Percentiles rank a stretch among this genome's conserved stretches.
Conservation (phyloP, 2,329 filamentous ascomycete genomes). For the Colletotrichum gloeosporioides region DNA sequence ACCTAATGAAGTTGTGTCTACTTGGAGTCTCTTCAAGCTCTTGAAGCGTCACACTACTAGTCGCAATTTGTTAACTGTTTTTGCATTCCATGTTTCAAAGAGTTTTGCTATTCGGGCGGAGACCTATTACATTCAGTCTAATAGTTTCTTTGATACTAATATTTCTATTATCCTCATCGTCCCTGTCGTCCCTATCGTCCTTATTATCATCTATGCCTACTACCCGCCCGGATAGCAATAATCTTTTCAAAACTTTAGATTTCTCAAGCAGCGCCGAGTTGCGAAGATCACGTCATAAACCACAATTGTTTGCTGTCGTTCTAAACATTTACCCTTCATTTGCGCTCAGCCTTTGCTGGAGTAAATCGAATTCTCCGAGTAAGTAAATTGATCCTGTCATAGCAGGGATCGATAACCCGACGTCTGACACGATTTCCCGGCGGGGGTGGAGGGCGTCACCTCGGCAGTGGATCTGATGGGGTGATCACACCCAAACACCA, state of each 20-base stretch:
- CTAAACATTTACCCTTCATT: neutral
- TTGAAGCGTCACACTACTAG: neutral
- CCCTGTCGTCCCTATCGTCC: too few relatives aligned
- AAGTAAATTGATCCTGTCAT: accelerated
- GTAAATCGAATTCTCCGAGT: neutral
- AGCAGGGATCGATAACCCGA: accelerated
- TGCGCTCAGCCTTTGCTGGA: neutral
- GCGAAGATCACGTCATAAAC: neutral
- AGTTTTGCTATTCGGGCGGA: too few relatives aligned
- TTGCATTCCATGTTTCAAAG: neutral
- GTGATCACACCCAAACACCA: neutral
- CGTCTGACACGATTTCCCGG: neutral
- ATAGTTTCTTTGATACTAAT: too few relatives aligned
- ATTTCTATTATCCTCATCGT: too few relatives aligned
- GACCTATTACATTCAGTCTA: accelerated
- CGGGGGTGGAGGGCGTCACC: neutral
- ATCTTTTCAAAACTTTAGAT: neutral
- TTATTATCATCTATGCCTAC: too few relatives aligned
- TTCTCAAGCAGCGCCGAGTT: neutral
- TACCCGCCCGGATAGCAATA: too few relatives aligned
- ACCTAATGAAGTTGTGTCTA: neutral
- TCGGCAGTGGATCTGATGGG: neutral
- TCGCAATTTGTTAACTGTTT: neutral
- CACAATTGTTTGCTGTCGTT: neutral
- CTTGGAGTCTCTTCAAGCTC: neutral